These are phyloP conservation scores for Carex pumila DNA, from an alignment of 176 grass and related monocot genomes.

Conservation along the genomic window DNA sequence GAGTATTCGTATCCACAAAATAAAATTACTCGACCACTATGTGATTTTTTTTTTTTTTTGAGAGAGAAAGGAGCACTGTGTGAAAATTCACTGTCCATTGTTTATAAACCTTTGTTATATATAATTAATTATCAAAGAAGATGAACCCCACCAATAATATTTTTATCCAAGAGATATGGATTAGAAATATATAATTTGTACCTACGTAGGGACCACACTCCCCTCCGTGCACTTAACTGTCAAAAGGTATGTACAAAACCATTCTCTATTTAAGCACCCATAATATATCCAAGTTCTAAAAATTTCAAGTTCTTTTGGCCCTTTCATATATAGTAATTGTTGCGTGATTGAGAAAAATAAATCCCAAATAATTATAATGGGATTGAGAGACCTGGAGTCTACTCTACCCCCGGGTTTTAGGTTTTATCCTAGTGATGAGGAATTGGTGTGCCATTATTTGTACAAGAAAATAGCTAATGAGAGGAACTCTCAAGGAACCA, in stretches of 20 bases:
- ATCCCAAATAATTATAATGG: conserved; percentile 28
- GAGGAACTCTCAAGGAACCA: conserved; percentile 47
- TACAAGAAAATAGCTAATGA: conserved; percentile 82
- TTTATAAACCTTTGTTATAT: neutral
- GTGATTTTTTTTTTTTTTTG: no score
- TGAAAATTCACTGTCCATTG: neutral
- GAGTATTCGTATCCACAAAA: no score
- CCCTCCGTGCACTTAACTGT: conserved; percentile 17
- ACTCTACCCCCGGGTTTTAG: conserved; percentile 92
- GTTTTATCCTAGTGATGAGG: conserved; percentile 94
- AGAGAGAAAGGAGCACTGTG: no score
- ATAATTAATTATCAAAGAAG: neutral
- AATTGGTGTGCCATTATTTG: conserved; percentile 94
- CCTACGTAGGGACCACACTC: neutral
- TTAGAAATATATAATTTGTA: neutral
- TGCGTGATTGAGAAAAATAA: neutral
- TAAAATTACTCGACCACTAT: no score
- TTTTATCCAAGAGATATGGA: neutral
- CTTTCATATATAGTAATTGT: neutral
- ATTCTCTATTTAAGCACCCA: conserved; percentile 20
- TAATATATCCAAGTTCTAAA: neutral
- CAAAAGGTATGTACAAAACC: neutral
- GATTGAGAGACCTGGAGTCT: conserved; percentile 75
- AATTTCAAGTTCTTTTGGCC: neutral
- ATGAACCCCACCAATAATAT: neutral